Conservation (phyloP, 2,329 filamentous ascomycete genomes). For the Davidsoniella neocaledoniae region DNA sequence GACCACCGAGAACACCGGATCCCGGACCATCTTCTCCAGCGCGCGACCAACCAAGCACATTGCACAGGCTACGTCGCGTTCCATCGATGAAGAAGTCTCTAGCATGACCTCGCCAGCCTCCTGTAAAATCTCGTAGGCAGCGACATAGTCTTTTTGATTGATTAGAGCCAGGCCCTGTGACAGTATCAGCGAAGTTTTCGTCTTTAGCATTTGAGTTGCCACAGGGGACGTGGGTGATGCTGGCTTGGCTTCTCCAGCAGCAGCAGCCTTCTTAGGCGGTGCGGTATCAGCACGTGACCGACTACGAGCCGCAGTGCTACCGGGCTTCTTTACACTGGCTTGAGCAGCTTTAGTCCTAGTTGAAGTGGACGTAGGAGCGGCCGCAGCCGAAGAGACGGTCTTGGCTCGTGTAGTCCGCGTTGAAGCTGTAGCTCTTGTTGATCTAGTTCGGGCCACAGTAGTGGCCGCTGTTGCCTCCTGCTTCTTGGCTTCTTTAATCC, state of each 20-base stretch:
- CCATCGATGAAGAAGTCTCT: slow-evolving; percentile 21
- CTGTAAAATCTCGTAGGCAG: slow-evolving; percentile 39
- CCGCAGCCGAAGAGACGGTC: slow-evolving; percentile 6
- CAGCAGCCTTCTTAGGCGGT: background rate
- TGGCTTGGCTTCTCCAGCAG: background rate
- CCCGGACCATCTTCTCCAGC: slow-evolving; percentile 54
- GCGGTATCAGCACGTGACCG: background rate
- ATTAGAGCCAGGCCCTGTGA: slow-evolving; percentile 28
- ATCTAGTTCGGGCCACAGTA: slow-evolving; percentile 1
- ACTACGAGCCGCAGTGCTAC: background rate
- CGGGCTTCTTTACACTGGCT: background rate
- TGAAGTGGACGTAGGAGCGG: background rate
- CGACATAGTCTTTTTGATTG: slow-evolving; percentile 36
- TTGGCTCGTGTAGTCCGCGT: slow-evolving; percentile 12
- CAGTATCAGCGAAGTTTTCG: slow-evolving; percentile 20
- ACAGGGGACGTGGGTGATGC: background rate
- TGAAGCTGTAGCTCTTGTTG: slow-evolving; percentile 16
- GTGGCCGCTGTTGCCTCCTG: background rate
- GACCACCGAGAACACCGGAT: slow-evolving; percentile 76
- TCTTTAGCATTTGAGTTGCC: slow-evolving; percentile 19
- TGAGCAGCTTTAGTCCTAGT: background rate
- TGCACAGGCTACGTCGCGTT: slow-evolving; percentile 45
- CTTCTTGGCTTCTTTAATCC: slow-evolving; percentile 16
- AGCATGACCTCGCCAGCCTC: slow-evolving; percentile 22
- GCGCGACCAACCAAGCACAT: slow-evolving; percentile 52